A percentile compares a stretch with the other conserved stretches of the same genome.
Conservation (phyloP, 1,139 yeast species). For the Hemisphaericaspora xylanilytica region DNA sequence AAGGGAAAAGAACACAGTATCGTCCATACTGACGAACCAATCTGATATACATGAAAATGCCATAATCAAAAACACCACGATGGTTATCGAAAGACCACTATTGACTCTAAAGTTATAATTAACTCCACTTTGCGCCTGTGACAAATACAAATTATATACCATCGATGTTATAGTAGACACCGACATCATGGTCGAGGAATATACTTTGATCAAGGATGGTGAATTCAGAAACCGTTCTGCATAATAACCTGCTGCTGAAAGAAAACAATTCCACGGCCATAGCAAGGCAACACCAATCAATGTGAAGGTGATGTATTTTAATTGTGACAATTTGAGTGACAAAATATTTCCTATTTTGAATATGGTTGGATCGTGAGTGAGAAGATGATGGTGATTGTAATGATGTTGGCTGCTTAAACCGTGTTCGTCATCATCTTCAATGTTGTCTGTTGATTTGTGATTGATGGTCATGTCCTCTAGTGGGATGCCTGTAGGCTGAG, state of each 20-base stretch:
- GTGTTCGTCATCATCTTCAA: background rate
- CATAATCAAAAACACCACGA: slow-evolving; percentile 51
- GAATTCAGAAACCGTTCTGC: slow-evolving; percentile 57
- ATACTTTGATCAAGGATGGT: slow-evolving; percentile 55
- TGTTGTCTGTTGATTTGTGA: slow-evolving; percentile 15
- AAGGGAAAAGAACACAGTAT: slow-evolving; percentile 39
- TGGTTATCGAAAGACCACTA: slow-evolving; percentile 57
- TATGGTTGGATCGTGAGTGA: slow-evolving; percentile 26
- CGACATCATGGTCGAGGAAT: slow-evolving; percentile 87
- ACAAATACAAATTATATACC: slow-evolving; percentile 57
- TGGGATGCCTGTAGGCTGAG: background rate
- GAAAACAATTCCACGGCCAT: slow-evolving; percentile 97
- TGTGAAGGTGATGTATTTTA: slow-evolving; percentile 62
- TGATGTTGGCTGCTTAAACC: background rate
- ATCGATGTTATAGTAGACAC: slow-evolving; percentile 75
- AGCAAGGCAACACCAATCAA: slow-evolving; percentile 73
- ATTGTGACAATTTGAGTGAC: slow-evolving; percentile 29
- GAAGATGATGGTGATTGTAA: background rate
- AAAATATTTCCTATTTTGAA: slow-evolving; percentile 18
- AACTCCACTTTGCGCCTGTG: slow-evolving; percentile 64
- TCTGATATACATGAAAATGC: slow-evolving; percentile 51
- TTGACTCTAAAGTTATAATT: slow-evolving; percentile 60
- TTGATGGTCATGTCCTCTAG: slow-evolving; percentile 18
- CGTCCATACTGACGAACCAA: slow-evolving; percentile 36
- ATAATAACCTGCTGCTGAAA: slow-evolving; percentile 84